Conservation (phyloP, 2,329 filamentous ascomycete genomes). For the Phyllosticta citrichinensis region DNA sequence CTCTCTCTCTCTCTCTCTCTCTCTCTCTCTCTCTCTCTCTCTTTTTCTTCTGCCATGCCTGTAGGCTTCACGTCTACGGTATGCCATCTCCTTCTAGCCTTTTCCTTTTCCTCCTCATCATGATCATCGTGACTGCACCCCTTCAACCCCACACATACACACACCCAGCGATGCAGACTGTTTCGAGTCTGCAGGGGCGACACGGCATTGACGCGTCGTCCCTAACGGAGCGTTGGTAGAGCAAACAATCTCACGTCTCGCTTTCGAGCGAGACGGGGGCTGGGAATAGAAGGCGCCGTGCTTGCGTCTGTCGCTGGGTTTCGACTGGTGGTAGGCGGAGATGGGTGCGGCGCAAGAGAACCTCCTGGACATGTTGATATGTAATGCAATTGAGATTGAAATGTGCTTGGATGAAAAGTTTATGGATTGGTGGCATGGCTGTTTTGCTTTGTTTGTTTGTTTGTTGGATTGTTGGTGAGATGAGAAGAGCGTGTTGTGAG, state of each 20-base stretch:
- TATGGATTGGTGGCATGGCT: too few relatives aligned
- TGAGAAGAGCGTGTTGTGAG: too few relatives aligned
- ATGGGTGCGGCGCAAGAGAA: slow-evolving; percentile 29
- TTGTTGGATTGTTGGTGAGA: too few relatives aligned
- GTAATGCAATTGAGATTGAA: neutral
- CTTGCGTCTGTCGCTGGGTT: slow-evolving; percentile 13
- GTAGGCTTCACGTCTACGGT: too few relatives aligned
- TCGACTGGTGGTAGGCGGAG: slow-evolving; percentile 13
- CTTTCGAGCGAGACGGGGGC: neutral
- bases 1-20: neutral
- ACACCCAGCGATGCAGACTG: slow-evolving; percentile 35
- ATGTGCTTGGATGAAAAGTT: neutral
- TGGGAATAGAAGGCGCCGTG: slow-evolving; percentile 26
- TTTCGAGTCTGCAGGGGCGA: slow-evolving; percentile 32
- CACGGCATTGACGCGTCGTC: slow-evolving; percentile 24
- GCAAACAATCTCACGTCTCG: slow-evolving; percentile 13
- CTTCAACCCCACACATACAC: neutral
- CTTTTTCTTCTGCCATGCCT: neutral
- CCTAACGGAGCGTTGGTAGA: slow-evolving; percentile 41
- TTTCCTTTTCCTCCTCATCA: neutral
- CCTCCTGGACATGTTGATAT: slow-evolving; percentile 21
- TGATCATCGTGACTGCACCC: neutral
- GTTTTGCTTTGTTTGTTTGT: too few relatives aligned
- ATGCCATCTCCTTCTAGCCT: neutral
- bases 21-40: neutral